Conservation (phyloP, 106 monocot genomes). For the Allium sativum region DNA sequence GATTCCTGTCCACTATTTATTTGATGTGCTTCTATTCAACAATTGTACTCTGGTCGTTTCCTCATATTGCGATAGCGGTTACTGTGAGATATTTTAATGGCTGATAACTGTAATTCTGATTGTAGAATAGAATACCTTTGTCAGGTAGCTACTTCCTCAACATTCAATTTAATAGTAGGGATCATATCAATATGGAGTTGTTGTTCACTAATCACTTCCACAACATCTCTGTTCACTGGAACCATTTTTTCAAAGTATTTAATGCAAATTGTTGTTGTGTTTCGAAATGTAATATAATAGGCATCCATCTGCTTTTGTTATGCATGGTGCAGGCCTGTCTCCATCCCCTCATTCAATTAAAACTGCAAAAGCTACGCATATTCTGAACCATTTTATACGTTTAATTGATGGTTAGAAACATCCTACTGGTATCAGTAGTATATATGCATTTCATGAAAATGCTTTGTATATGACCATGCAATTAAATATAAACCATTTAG, state of each 20-base stretch:
- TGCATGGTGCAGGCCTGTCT: constrained; percentile 55
- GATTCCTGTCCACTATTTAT: background rate
- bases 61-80: too few relatives aligned
- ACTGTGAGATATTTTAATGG: too few relatives aligned
- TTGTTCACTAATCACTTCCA: constrained; percentile 22
- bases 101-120: too few relatives aligned
- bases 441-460: background rate
- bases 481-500: too few relatives aligned
- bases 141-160: constrained; percentile 36
- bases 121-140: constrained; percentile 38
- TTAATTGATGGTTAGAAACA: constrained; percentile 35
- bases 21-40: background rate
- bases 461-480: too few relatives aligned
- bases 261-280: too few relatives aligned
- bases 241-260: too few relatives aligned
- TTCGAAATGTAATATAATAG: constrained; percentile 16
- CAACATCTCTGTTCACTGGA: background rate
- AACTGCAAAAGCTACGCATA: constrained; percentile 33
- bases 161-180: constrained; percentile 28
- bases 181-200: constrained; percentile 37
- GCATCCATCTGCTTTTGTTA: constrained; percentile 70
- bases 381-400: constrained; percentile 50
- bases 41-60: background rate
- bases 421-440: constrained; percentile 3
- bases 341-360: constrained; percentile 66